Evolutionary conservation across 2,329 filamentous ascomycete species (phyloP), one percentile per base, ranked within the genome.

Genomic region (Cryoendolithus antarcticus): DNA sequence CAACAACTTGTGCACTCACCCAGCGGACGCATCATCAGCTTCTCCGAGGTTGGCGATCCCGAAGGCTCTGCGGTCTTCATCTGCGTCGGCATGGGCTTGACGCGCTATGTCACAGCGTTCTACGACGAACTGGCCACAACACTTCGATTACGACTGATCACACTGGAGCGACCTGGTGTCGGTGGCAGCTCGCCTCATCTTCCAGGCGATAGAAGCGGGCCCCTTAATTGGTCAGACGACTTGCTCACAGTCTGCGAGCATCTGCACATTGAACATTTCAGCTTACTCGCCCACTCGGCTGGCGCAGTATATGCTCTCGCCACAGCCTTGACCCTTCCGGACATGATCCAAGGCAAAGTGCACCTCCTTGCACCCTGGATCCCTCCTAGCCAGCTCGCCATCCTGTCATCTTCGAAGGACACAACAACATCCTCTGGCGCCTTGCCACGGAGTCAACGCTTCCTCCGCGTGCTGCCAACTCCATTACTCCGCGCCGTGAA

Each of bases 231-330:
- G 91, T 88, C 91, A 66, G 77, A 81, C 50, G 91, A 98, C 61
- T 86, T 98, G 9, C 83, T 93, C 43, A 81, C 88, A 38, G 93
- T 98, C 42, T 98, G 91, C 59, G 85, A 94, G 55, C 71, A 82
- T 9, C 71, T 98, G 32, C 88, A 86, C 50, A 93, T 98, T 46
- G 91, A 81, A 8, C 93, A 94, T 50, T 98, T 98, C 57, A 95
- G 89, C 5, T 83, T 98, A 12, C 72, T 98, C 2, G 91, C 91
- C 2, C 91, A 98, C 60, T 96, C 89, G 1, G 91, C 91, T 1
- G 91, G 91, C 10, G 89, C 91, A n/a, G 93, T 98, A 38, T 98
- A 98, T 57, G 91, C 91, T 2, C 73, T 98, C 11, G 91, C 91
- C 0, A 96, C 91, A 0, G 91, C 91, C 0, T 69, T 98, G 33